Evolutionary conservation across 2,329 filamentous ascomycete species (phyloP).

Genomic region (Penicillium polonicum): DNA sequence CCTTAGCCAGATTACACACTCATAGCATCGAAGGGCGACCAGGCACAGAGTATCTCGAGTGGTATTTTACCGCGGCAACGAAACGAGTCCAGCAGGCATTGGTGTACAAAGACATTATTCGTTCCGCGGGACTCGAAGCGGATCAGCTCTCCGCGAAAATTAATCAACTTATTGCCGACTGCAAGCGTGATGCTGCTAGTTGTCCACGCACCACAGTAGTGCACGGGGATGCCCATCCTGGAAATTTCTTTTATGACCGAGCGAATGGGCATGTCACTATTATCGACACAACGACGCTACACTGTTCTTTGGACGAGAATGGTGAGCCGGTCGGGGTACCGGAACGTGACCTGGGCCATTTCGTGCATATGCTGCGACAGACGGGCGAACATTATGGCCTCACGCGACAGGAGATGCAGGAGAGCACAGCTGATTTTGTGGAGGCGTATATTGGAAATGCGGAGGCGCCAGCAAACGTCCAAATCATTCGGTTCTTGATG

Average conservation of each 20-base stretch:
- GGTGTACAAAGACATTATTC: not conserved
- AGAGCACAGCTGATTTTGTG: not conserved
- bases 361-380: not conserved
- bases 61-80: constrained; percentile 1
- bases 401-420: not conserved
- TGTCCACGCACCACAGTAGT: not conserved
- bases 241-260: constrained; percentile 1
- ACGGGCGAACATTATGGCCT: not conserved
- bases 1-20: not conserved
- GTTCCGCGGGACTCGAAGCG: not conserved
- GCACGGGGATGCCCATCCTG: constrained; percentile 1
- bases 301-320: not conserved
- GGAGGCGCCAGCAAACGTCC: not conserved
- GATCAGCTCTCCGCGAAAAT: not conserved
- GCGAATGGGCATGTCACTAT: not conserved
- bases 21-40: not conserved
- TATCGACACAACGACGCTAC: constrained; percentile 1
- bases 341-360: constrained; percentile 1
- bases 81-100: not conserved
- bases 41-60: not conserved
- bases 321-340: not conserved
- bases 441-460: constrained; percentile 1
- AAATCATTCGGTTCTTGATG: not conserved
- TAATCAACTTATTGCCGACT: not conserved
- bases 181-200: not conserved